phyloP scores from a whole-genome alignment of 345 rosid genomes.

The Mercurialis annua region DNA sequence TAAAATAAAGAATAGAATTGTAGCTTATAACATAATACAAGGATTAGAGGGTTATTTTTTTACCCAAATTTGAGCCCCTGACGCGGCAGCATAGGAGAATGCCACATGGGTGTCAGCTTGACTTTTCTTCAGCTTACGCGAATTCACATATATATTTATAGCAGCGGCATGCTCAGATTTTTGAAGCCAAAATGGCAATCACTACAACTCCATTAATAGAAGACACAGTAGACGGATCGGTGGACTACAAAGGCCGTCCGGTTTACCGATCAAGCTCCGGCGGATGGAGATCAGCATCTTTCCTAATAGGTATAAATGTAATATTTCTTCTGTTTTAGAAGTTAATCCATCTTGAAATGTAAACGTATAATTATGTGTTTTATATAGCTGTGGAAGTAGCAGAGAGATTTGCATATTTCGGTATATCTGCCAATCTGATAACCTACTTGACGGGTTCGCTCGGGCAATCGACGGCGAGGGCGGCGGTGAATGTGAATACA shows the following conservation, averaged over 20 bases:
- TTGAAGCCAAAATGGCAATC: too few relatives aligned
- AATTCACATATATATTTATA: too few relatives aligned
- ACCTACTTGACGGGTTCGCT: constrained; percentile 19
- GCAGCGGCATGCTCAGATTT: too few relatives aligned
- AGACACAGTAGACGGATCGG: neutral
- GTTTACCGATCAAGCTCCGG: constrained; percentile 18
- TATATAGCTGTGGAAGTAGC: constrained; percentile 19
- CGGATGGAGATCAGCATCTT: constrained; percentile 24
- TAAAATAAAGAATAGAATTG: too few relatives aligned
- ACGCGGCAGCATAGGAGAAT: too few relatives aligned
- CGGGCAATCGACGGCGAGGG: constrained; percentile 7
- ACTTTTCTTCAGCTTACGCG: too few relatives aligned
- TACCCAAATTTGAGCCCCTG: too few relatives aligned
- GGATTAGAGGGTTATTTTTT: too few relatives aligned
- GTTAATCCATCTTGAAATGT: neutral
- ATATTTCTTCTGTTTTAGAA: too few relatives aligned
- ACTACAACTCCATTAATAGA: neutral
- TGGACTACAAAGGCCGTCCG: constrained; percentile 16
- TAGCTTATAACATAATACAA: too few relatives aligned
- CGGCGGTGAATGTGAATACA: constrained; percentile 11
- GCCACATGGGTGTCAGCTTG: too few relatives aligned
- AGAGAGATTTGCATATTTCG: constrained; percentile 21
- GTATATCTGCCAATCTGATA: constrained; percentile 21
- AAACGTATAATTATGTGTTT: too few relatives aligned
- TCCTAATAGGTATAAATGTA: constrained; percentile 12